Conservation (phyloP, 805 yeast species). For the Metschnikowia similis region DNA sequence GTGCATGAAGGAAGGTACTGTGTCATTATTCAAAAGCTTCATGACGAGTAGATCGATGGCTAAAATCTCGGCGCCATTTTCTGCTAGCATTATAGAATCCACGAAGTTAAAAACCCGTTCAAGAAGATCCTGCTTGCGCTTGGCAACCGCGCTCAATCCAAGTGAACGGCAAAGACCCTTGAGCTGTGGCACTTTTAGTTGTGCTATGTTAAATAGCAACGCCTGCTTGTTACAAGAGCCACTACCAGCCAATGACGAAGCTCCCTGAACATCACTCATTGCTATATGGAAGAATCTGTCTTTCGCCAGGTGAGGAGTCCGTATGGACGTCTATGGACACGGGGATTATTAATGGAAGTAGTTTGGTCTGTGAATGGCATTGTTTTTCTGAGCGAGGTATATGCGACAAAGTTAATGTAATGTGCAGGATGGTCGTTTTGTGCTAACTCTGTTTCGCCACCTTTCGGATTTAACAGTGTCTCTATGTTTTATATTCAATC, state of each 20-base stretch:
- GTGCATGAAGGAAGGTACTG: slow-evolving; percentile 35
- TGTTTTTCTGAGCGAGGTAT: slow-evolving; percentile 3
- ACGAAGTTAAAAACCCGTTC: slow-evolving; percentile 50
- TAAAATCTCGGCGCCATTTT: slow-evolving; percentile 40
- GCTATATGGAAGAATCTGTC: not conserved
- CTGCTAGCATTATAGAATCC: slow-evolving; percentile 35
- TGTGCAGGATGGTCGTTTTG: not conserved
- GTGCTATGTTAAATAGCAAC: slow-evolving; percentile 19
- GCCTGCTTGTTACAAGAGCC: not conserved
- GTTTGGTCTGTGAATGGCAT: not conserved
- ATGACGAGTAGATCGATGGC: slow-evolving; percentile 44
- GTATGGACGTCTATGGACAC: not conserved
- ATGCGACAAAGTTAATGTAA: not conserved
- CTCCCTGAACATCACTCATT: slow-evolving; percentile 1
- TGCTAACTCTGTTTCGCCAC: not conserved
- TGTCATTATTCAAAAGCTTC: slow-evolving; percentile 30
- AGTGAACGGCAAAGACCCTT: slow-evolving; percentile 50
- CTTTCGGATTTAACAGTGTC: not conserved
- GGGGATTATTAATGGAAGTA: not conserved
- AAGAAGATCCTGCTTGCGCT: slow-evolving; percentile 53
- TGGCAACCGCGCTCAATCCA: slow-evolving; percentile 48
- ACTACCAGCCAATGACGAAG: not conserved
- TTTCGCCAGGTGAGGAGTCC: not conserved
- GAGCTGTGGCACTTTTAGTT: slow-evolving; percentile 48
- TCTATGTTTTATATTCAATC: not conserved